Percentiles rank a stretch among this genome's conserved stretches.
Evolutionary conservation across 345 rosid species (phyloP).

Genomic region (Kandelia obovata): DNA sequence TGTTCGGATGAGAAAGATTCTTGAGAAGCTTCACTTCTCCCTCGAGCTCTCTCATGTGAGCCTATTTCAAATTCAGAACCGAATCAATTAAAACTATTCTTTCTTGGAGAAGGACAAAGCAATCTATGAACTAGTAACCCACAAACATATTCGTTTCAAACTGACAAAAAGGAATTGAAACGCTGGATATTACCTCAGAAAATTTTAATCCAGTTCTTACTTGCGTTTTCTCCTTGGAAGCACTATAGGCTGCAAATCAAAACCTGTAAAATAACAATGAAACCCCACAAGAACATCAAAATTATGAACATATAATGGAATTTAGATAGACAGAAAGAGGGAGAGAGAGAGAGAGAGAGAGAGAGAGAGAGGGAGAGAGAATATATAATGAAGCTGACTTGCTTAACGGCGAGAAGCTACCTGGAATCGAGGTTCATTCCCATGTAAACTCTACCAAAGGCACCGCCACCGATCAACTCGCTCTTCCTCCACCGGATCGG

Average conservation of each 20-base stretch:
- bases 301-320: neutral
- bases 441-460: constrained; percentile 31
- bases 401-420: constrained; percentile 33
- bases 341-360: neutral
- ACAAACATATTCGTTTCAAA: neutral
- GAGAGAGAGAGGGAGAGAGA: neutral
- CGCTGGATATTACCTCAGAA: neutral
- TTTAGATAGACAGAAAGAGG: neutral
- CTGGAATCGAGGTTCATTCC: constrained; percentile 38
- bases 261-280: constrained; percentile 36
- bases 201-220: constrained; percentile 20
- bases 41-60: constrained; percentile 31
- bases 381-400: constrained; percentile 7
- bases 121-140: neutral
- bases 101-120: neutral
- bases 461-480: constrained; percentile 32
- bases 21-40: constrained; percentile 34
- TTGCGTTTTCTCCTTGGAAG: constrained; percentile 71
- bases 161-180: neutral
- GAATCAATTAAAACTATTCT: neutral
- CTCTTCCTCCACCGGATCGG: constrained; percentile 33
- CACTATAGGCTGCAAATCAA: constrained; percentile 52
- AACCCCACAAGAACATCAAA: neutral
- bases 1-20: constrained; percentile 33
- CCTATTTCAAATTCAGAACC: constrained; percentile 18